Base-by-base conservation (phyloP, 495 filamentous ascomycete species). In the Aspergillus ostianus region DNA sequence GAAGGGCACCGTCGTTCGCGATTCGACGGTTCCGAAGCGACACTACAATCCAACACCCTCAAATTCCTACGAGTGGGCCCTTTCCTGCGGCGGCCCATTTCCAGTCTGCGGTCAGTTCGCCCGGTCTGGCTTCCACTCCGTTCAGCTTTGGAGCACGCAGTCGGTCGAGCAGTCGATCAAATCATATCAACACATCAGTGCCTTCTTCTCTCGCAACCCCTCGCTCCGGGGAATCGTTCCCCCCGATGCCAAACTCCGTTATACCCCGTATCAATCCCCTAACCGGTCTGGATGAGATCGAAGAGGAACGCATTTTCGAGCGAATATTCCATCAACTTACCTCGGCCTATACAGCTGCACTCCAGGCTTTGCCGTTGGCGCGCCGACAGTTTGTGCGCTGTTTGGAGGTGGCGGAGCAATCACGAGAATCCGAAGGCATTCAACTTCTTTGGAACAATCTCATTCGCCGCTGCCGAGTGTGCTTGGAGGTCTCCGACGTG, bases 241-340 rank as follows among this genome's bases (percentile, higher is more conserved):
- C 81, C 41, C 82, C 85, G 0, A 80, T 85, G 26, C 82, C 80
- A 52, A 77, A 73, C 13, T 57, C 69, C 6, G 61, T 63, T 27
- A 58, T 65, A 17, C 71, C 76, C 47, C 74, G 81, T 51, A 75
- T 77, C 51, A 84, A 83, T 57, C 80, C 82, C 3, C 67, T 82
- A 60, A 82, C 80, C 20, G 78, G 73, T 21, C 57, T 82, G 26
- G 79, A 90, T 57, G 90, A 91, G 53, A 84, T 80, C 30, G 87
- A 90, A 53, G 88, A 92, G 63, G 90, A 93, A 64, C 83, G 85
- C 23, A 79, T 85, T 4, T 96, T 97, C 64, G 91, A 94, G 56
- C 85, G 76, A 63, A 90, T 97, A 46, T 94, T 87, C 74, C 67
- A 88, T 48, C 85, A 86, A 47, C 81, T 96, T 19, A 82, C 83